Base-by-base conservation (phyloP, 257 asterid species). In the Jacaranda copaia region DNA sequence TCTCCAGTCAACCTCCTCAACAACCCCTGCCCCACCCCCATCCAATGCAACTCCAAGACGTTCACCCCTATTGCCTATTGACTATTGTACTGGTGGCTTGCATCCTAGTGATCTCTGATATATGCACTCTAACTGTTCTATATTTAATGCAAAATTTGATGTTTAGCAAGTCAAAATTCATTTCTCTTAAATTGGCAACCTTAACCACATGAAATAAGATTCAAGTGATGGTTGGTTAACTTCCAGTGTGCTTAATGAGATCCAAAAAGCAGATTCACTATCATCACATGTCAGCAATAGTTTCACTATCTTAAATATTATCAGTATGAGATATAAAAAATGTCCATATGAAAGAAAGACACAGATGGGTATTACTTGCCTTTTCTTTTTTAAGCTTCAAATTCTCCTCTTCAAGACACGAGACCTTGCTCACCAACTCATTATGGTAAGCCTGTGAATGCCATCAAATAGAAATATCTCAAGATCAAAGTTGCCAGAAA, bases 351-450 rank as follows among this genome's bases (percentile, higher is more conserved):
- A 19, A 64, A 70, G 73, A 61, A 58, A 40, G 52, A 65, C 5
- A 38, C 62, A 38, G 5, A 57, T 36, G 57, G 43, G 19, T 35
- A 78, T 35, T 62, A 59, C 84, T 72, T 82, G 83, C 98, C 91
- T 88, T 89, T 73, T 93, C 93, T 43, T 84, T 90, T 82, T 81
- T 88, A 61, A 93, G 98, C 88, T 88, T 91, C 76, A 69, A 53
- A 79, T 82, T 91, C 77, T 87, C 92, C 87, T 88, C 96, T 86
- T 93, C 97, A 63, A 91, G 98, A 63, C 12, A 86, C 2, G 97
- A 86, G 60, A 93, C 96, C 89, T 93, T 93, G 73, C 65, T 86
- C 88, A 88, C 94, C 86, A 93, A 83, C 87, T 93, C 97, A 79
- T 87, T 87, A 80, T 91, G 97, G 83, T 93, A 93, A 66, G 98